Evolutionary conservation across 495 filamentous ascomycete genomes (phyloP).

Genomic region (Chaetomium cochliodes): DNA sequence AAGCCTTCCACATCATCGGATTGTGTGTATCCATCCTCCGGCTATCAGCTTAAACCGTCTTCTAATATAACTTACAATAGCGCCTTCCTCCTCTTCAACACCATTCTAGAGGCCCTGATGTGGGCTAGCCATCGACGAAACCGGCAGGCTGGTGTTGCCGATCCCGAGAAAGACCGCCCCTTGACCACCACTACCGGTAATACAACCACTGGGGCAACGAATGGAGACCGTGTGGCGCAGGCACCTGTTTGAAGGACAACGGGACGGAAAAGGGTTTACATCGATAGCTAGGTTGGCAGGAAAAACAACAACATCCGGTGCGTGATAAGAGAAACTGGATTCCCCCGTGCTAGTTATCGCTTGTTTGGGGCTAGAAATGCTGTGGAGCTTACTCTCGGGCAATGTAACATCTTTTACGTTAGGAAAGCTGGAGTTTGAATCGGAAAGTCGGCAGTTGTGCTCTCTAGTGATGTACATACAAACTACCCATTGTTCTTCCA

Average conservation of each 20-base stretch:
- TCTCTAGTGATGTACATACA: too few relatives aligned
- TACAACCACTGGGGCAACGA: neutral
- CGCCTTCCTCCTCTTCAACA: slow-evolving; percentile 27
- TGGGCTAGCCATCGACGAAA: slow-evolving; percentile 46
- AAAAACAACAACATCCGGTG: too few relatives aligned
- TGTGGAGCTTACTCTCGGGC: too few relatives aligned
- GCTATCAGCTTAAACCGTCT: neutral
- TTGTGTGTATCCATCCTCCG: slow-evolving; percentile 21
- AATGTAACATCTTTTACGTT: too few relatives aligned
- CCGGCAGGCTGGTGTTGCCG: slow-evolving; percentile 45
- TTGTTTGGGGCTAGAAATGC: too few relatives aligned
- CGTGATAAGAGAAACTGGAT: too few relatives aligned
- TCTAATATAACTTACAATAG: slow-evolving; percentile 11
- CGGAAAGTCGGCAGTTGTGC: too few relatives aligned
- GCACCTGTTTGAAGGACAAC: neutral
- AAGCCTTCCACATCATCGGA: slow-evolving; percentile 33
- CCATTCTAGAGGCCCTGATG: slow-evolving; percentile 31
- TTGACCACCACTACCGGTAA: slow-evolving; percentile 2
- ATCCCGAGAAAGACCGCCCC: slow-evolving; percentile 42
- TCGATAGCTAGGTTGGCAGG: neutral
- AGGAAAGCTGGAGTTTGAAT: too few relatives aligned
- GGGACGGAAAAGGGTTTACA: neutral
- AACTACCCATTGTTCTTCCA: too few relatives aligned
- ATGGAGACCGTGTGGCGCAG: slow-evolving; percentile 20
- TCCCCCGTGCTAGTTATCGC: too few relatives aligned